A percentile compares a stretch with the other conserved stretches of the same genome.
These are phyloP conservation scores for Chrysanthemum lavandulifolium DNA, from an alignment of 129 eudicot species.

Conservation along the genomic window DNA sequence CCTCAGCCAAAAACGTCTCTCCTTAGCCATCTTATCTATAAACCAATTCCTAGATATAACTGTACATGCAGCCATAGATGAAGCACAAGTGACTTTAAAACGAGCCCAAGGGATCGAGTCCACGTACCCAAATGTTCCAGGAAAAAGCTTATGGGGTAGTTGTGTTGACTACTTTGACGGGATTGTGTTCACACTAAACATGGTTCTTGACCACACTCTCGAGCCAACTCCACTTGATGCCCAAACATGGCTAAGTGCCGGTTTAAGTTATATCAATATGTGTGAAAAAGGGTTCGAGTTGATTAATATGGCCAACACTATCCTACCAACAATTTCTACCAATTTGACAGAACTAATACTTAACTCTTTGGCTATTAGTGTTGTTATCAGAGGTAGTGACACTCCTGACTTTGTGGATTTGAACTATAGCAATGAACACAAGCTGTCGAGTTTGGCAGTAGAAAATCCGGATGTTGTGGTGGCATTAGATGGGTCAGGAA, in stretches of 20 bases:
- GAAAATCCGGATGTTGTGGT: slow-evolving; percentile 19
- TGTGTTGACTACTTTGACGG: slow-evolving; percentile 29
- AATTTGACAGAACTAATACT: slow-evolving; percentile 22
- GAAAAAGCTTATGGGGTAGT: slow-evolving; percentile 29
- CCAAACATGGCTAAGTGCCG: slow-evolving; percentile 30
- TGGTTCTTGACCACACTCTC: slow-evolving; percentile 15
- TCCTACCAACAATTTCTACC: slow-evolving; percentile 9
- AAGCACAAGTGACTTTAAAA: slow-evolving; percentile 11
- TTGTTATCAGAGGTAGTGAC: slow-evolving; percentile 1
- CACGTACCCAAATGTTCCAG: slow-evolving; percentile 23
- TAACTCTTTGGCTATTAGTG: slow-evolving; percentile 39
- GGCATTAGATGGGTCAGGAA: slow-evolving; percentile 33
- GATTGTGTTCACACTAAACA: slow-evolving; percentile 30
- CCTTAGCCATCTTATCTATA: not conserved
- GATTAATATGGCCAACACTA: slow-evolving; percentile 14
- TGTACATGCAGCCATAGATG: slow-evolving; percentile 15
- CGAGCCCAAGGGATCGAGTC: slow-evolving; percentile 21
- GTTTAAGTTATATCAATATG: slow-evolving; percentile 20
- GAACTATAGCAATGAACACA: not conserved
- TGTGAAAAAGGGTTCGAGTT: slow-evolving; percentile 33
- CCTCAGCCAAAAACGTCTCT: not conserved
- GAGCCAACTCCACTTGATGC: slow-evolving; percentile 17
- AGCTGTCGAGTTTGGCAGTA: not conserved
- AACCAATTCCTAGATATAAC: slow-evolving; percentile 14
- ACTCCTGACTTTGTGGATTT: not conserved